Conservation (phyloP, 139 green algal genomes). For the Eudorina sp. region DNA sequence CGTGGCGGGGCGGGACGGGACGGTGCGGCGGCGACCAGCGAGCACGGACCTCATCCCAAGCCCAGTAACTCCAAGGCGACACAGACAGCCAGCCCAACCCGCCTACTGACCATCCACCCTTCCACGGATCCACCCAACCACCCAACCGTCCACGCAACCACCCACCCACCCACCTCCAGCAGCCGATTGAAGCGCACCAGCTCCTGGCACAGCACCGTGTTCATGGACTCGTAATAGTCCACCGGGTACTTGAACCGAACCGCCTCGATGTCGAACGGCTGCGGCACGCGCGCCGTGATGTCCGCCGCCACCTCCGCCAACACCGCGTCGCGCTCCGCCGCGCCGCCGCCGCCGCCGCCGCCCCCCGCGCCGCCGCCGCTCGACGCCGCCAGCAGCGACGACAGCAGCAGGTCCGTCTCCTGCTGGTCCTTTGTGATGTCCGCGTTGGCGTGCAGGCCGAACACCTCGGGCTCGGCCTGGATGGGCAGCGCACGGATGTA, state of each 20-base stretch:
- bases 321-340: conserved; percentile 69
- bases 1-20: too few relatives aligned
- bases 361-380: conserved; percentile 12
- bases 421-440: conserved; percentile 87
- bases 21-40: too few relatives aligned
- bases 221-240: conserved; percentile 87
- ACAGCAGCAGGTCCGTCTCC: conserved; percentile 79
- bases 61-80: too few relatives aligned
- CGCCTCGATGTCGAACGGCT: conserved; percentile 82
- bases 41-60: too few relatives aligned
- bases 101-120: too few relatives aligned
- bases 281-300: conserved; percentile 67
- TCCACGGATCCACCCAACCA: too few relatives aligned
- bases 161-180: conserved; percentile 62
- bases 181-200: conserved; percentile 87
- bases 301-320: conserved; percentile 74
- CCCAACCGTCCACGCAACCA: too few relatives aligned
- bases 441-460: conserved; percentile 86
- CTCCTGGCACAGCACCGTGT: conserved; percentile 87
- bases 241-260: conserved; percentile 81
- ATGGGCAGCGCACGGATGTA: conserved; percentile 74
- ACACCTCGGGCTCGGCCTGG: conserved; percentile 75
- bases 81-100: too few relatives aligned
- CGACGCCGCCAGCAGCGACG: conserved; percentile 67
- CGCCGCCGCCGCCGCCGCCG: conserved; percentile 49